Percentiles rank a stretch among this genome's conserved stretches.
Evolutionary conservation across 805 yeast genomes (phyloP).

Genomic region (Kluyveromyces siamensis): DNA sequence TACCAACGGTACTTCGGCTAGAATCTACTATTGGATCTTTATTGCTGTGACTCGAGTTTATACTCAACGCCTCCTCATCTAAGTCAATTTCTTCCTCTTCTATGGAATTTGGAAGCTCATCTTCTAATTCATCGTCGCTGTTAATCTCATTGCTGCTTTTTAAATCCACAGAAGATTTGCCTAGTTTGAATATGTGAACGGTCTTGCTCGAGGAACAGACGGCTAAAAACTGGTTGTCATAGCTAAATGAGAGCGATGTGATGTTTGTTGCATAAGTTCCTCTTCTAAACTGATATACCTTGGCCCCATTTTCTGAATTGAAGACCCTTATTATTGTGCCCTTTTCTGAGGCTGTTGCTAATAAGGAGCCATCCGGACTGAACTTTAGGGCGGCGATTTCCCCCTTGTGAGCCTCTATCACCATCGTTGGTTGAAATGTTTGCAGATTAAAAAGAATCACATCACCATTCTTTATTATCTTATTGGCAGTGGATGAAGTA

Average conservation of each 20-base stretch:
- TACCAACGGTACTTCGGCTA: constrained; percentile 61
- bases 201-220: constrained; percentile 88
- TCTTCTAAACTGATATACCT: constrained; percentile 61
- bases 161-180: constrained; percentile 6
- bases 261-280: constrained; percentile 81
- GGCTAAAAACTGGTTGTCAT: constrained; percentile 59
- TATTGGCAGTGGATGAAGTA: neutral
- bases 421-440: constrained; percentile 53
- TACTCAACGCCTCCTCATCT: constrained; percentile 11
- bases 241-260: constrained; percentile 65
- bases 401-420: constrained; percentile 68
- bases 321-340: constrained; percentile 74
- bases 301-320: constrained; percentile 50
- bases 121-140: constrained; percentile 31
- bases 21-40: constrained; percentile 63
- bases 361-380: constrained; percentile 52
- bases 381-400: constrained; percentile 54
- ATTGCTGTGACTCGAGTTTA: constrained; percentile 5
- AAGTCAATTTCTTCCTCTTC: constrained; percentile 26
- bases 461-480: constrained; percentile 43
- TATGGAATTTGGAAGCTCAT: constrained; percentile 20
- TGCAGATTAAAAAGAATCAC: constrained; percentile 58
- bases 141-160: constrained; percentile 9
- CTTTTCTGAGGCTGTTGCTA: constrained; percentile 70
- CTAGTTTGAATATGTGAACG: constrained; percentile 80